phyloP scores from a whole-genome alignment of 2,329 filamentous ascomycete species.

The Stenocarpella maydis region DNA sequence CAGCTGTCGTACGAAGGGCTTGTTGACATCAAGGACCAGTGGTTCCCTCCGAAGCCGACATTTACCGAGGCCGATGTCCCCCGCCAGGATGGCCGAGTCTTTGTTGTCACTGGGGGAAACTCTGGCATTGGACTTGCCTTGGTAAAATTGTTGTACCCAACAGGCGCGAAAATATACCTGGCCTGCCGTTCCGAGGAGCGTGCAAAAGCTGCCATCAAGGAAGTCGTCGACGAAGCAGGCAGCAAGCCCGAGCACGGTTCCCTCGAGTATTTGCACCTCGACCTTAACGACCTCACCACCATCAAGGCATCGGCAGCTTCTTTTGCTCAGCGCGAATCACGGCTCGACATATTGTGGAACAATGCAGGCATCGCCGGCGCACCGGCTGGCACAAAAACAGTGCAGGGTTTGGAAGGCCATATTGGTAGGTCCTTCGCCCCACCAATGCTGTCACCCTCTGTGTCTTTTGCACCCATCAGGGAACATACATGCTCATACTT shows the following conservation, averaged over 20 bases:
- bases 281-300: slow-evolving; percentile 52
- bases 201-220: slow-evolving; percentile 44
- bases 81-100: slow-evolving; percentile 43
- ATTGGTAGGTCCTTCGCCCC: slow-evolving; percentile 35
- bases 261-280: slow-evolving; percentile 47
- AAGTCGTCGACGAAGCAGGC: slow-evolving; percentile 38
- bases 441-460: too few relatives aligned
- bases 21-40: slow-evolving; percentile 33
- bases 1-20: slow-evolving; percentile 19
- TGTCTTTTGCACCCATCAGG: neutral
- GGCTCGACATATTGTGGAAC: slow-evolving; percentile 54
- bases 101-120: slow-evolving; percentile 57
- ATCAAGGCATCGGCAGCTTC: slow-evolving; percentile 48
- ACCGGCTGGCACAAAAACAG: slow-evolving; percentile 38
- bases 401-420: slow-evolving; percentile 46
- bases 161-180: slow-evolving; percentile 47
- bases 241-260: slow-evolving; percentile 27
- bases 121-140: slow-evolving; percentile 58
- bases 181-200: slow-evolving; percentile 42
- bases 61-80: slow-evolving; percentile 41
- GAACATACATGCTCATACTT: neutral
- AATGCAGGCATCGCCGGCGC: slow-evolving; percentile 46
- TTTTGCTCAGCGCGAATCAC: slow-evolving; percentile 48
- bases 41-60: slow-evolving; percentile 40
- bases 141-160: slow-evolving; percentile 58